phyloP scores from a whole-genome alignment of 2,329 filamentous ascomycete species.

The Colletotrichum theobromicola region DNA sequence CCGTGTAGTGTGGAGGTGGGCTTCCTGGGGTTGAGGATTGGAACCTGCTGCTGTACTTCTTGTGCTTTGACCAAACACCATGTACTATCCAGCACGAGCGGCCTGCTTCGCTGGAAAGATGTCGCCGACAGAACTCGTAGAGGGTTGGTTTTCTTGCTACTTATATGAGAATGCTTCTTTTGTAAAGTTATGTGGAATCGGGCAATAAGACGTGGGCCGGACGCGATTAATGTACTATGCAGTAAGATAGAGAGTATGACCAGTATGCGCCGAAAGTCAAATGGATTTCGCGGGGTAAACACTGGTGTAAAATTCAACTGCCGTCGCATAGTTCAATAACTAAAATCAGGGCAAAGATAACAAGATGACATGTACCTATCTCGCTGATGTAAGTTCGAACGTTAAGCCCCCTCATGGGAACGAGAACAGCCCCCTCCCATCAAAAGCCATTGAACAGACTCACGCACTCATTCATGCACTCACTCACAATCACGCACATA shows the following conservation, averaged over 20 bases:
- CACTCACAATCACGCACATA: background rate
- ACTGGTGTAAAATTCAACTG: background rate
- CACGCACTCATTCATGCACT: background rate
- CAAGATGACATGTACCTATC: background rate
- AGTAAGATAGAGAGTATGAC: background rate
- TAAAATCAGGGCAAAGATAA: background rate
- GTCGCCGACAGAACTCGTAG: background rate
- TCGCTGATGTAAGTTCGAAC: background rate
- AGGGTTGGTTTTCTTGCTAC: too few species aligned
- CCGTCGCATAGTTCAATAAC: background rate
- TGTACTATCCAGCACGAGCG: background rate
- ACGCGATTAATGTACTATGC: background rate
- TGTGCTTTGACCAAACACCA: background rate
- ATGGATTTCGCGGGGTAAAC: background rate
- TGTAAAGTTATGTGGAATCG: background rate
- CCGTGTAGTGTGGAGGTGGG: background rate
- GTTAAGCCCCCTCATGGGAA: background rate
- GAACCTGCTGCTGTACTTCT: background rate
- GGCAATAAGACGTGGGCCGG: background rate
- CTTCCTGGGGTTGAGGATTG: background rate
- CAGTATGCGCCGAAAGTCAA: background rate
- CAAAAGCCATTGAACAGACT: background rate
- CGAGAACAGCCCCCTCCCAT: background rate
- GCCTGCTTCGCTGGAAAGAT: background rate
- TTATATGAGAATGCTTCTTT: too few species aligned